A percentile compares a stretch with the other conserved stretches of the same genome.
phyloP scores from a whole-genome alignment of 1,284 basidiomycete genomes.

The Chalciporus sp. region DNA sequence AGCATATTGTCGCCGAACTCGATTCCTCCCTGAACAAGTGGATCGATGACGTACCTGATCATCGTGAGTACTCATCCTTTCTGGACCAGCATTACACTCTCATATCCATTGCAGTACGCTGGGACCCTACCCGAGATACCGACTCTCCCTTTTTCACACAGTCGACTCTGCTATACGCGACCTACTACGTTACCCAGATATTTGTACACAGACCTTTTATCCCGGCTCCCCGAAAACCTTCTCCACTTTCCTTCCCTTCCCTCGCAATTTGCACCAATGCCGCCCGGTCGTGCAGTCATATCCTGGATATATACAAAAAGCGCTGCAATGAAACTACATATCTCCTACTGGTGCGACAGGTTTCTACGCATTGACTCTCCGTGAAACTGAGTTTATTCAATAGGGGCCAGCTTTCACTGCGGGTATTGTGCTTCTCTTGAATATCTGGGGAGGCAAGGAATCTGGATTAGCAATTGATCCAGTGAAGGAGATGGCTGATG shows the following conservation, averaged over 20 bases:
- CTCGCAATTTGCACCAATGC: conserved; percentile 86
- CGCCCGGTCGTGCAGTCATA: conserved; percentile 75
- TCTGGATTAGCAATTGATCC: conserved; percentile 51
- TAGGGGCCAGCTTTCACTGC: conserved; percentile 46
- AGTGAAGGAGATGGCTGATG: conserved; percentile 58
- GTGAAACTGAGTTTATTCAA: conserved; percentile 13
- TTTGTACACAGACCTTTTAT: conserved; percentile 84
- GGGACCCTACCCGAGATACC: conserved; percentile 71
- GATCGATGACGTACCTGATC: conserved; percentile 72
- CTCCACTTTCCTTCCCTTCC: conserved; percentile 65
- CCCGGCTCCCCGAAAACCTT: conserved; percentile 61
- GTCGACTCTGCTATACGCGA: conserved; percentile 64
- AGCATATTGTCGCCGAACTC: conserved; percentile 72
- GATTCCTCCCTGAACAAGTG: conserved; percentile 79
- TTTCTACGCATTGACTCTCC: conserved; percentile 1
- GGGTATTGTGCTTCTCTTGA: conserved; percentile 53
- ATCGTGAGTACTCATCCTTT: conserved; percentile 43
- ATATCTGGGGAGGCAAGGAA: conserved; percentile 55
- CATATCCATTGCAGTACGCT: conserved; percentile 50
- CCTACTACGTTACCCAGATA: conserved; percentile 77
- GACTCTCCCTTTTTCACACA: conserved; percentile 63
- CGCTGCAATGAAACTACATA: conserved; percentile 36
- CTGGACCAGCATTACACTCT: neutral
- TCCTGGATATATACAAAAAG: conserved; percentile 58
- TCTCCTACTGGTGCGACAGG: conserved; percentile 43